A percentile compares a stretch with the other conserved stretches of the same genome.
These are phyloP conservation scores for Stemphylium beticola DNA, from an alignment of 2,329 filamentous ascomycete genomes.

Conservation along the genomic window DNA sequence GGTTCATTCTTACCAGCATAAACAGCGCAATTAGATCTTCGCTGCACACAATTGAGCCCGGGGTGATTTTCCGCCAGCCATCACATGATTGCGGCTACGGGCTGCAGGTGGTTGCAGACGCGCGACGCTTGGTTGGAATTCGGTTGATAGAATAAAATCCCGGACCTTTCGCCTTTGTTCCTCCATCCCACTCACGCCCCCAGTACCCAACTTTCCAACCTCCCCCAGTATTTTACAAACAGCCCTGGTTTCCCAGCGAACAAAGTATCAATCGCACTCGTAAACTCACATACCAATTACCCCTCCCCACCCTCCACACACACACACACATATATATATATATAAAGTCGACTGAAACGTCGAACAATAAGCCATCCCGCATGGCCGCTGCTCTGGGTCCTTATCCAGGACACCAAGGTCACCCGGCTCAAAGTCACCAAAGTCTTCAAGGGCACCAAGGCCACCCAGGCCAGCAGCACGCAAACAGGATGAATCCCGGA, in stretches of 20 bases:
- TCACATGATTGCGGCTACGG: neutral
- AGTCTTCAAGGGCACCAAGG: constrained; percentile 23
- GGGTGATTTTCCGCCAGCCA: neutral
- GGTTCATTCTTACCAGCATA: no score
- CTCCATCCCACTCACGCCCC: neutral
- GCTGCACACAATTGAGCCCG: neutral
- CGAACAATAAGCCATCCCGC: neutral
- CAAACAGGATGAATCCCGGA: neutral
- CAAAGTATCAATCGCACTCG: neutral
- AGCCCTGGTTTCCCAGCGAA: neutral
- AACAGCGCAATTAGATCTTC: neutral
- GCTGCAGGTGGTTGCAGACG: neutral
- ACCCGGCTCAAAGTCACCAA: no score
- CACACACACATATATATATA: no score
- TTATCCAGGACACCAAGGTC: constrained; percentile 44
- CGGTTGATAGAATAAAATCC: constrained; percentile 1
- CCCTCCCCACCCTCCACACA: no score
- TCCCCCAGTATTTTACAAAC: neutral
- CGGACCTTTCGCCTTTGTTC: neutral
- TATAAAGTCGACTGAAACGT: neutral
- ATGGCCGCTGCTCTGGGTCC: constrained; percentile 25
- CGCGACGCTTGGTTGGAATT: neutral
- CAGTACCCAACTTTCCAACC: neutral
- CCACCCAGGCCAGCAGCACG: no score
- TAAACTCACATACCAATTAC: neutral